A percentile compares a stretch with the other conserved stretches of the same genome.
phyloP scores from a whole-genome alignment of 75 land plant species.

The Pinus taeda region DNA sequence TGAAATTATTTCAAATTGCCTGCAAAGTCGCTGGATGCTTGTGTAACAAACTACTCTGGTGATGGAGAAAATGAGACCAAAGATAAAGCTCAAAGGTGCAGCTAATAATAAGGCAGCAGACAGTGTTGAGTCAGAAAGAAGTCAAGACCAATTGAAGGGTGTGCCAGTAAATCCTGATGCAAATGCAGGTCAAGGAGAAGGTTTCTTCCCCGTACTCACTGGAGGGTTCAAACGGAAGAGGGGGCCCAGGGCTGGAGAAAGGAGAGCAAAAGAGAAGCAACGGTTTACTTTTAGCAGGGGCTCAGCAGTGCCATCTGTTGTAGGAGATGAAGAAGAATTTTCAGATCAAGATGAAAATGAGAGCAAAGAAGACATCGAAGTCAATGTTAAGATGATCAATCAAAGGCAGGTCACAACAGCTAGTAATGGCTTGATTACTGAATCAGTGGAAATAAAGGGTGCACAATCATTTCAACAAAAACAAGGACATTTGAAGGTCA shows the following conservation, averaged over 20 bases:
- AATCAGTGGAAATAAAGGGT: background rate
- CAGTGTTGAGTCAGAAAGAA: background rate
- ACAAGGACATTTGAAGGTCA: slow-evolving; percentile 7
- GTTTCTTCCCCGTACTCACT: background rate
- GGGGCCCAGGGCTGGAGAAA: background rate
- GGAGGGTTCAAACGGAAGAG: background rate
- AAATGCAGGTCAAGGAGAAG: background rate
- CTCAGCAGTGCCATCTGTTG: slow-evolving; percentile 9
- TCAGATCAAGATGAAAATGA: slow-evolving; percentile 18
- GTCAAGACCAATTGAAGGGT: background rate
- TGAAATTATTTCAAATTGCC: background rate
- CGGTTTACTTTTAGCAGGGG: background rate
- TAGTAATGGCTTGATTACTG: background rate
- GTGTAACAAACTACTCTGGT: background rate
- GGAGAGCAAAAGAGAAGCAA: slow-evolving; percentile 8
- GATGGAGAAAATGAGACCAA: slow-evolving; percentile 7
- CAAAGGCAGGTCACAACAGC: slow-evolving; percentile 11
- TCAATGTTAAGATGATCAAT: background rate
- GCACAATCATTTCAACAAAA: background rate
- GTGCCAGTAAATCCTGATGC: background rate
- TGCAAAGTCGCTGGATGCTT: background rate
- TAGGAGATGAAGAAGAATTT: slow-evolving; percentile 2
- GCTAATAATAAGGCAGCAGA: background rate
- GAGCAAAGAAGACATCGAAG: background rate
- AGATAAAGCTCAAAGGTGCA: slow-evolving; percentile 4